Base-by-base conservation (phyloP, 108 stramenopile genomes). In the Skeletonema marinoi region DNA sequence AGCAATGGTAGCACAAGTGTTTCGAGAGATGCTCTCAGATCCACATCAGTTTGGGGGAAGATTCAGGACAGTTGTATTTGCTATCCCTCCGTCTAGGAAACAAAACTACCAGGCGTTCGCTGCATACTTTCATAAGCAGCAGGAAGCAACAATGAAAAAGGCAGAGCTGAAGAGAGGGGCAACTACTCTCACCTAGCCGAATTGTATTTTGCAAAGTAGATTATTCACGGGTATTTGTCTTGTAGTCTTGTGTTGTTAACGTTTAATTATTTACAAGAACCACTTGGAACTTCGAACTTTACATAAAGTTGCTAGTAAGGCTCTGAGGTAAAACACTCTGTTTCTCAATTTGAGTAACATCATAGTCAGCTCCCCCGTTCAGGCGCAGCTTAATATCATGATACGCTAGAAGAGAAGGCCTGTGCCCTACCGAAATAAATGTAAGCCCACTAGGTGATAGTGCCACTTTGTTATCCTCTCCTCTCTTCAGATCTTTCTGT, bases 341-440 rank as follows among this genome's bases (percentile, higher is more conserved):
- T 58, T 81, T 81, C 58, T 81, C 80, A 19, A 81, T 74, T 60
- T 30, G 19, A 69, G 65, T 71, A 17, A 74, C 19, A 17, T 29
- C 36, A 44, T 81, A 81, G 50, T 80, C 73, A 41, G 80, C 74
- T 62, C 81, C 88, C 12, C 88, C 88, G 44, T 68, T 78, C 48
- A 90, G 66, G 3, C 88, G 74, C 58, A 98, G 82, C 78, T 92
- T 89, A 17, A 82, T 70, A 54, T 96, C 92, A 70, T 98, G 98
- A 75, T 84, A 98, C 4, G 78, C 80, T 30, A 96, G 63, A 35
- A 98, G 83, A 66, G 88, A 92, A 14, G 97, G 97, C 19, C 98
- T 84, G 78, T 98, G 98, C 31, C 98, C 98, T 4, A 98, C 98
- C 74, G 93, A 94, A 3, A 98, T 86, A 60, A 87, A 95, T 14